Percentiles rank a stretch among this genome's conserved stretches.
Evolutionary conservation across 129 eudicot species (phyloP).

Genomic region (Pulicaria dysenterica): DNA sequence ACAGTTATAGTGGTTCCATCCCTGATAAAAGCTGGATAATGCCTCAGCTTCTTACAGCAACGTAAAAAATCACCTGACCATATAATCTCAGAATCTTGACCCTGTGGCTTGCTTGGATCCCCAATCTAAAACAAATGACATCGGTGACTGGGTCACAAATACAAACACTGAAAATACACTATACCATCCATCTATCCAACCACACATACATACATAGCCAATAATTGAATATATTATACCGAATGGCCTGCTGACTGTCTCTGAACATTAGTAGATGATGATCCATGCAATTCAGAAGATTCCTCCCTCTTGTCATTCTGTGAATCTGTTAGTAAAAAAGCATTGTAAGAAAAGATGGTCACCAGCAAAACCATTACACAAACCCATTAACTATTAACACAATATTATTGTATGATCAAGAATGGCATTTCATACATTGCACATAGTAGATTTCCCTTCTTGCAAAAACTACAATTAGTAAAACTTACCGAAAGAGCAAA

Average conservation of each 20-base stretch:
- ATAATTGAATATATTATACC: too few species aligned
- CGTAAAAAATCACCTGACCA: slow-evolving; percentile 54
- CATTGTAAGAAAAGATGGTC: too few species aligned
- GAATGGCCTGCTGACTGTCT: too few species aligned
- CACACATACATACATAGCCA: not conserved
- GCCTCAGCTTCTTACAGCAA: slow-evolving; percentile 47
- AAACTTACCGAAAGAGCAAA: too few species aligned
- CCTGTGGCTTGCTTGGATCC: slow-evolving; percentile 18
- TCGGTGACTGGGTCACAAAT: too few species aligned
- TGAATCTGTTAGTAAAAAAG: slow-evolving; percentile 19
- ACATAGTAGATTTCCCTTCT: too few species aligned
- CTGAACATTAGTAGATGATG: too few species aligned
- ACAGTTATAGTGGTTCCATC: slow-evolving; percentile 37
- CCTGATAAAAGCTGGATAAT: slow-evolving; percentile 43
- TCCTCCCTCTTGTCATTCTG: not conserved
- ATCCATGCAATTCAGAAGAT: slow-evolving; percentile 17
- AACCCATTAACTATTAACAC: too few species aligned
- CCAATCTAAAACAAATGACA: slow-evolving; percentile 28
- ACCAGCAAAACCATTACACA: too few species aligned
- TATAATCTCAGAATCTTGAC: slow-evolving; percentile 26
- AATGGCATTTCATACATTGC: too few species aligned
- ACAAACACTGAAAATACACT: not conserved
- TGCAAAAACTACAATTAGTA: too few species aligned
- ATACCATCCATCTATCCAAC: slow-evolving; percentile 12
- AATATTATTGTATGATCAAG: too few species aligned